phyloP scores from a whole-genome alignment of 1,284 basidiomycete species.

The Earliella scabrosa region DNA sequence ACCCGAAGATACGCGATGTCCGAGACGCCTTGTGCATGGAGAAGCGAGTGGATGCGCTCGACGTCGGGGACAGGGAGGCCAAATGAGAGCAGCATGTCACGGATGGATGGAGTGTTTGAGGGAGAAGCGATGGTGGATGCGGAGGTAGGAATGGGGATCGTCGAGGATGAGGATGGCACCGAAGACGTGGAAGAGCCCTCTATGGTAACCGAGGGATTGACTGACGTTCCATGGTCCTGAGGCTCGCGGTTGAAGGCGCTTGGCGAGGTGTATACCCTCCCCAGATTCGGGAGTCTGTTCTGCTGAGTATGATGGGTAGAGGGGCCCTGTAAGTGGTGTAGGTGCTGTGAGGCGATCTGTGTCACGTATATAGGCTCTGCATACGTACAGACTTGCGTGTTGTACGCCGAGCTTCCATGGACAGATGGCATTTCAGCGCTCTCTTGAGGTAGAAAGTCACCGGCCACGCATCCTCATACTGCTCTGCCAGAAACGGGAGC shows the following conservation, averaged over 20 bases:
- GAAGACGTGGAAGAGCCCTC: no score
- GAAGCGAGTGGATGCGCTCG: not conserved
- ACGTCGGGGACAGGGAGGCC: constrained; percentile 2
- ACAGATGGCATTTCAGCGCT: not conserved
- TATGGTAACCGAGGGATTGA: no score
- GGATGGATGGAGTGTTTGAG: not conserved
- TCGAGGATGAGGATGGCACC: not conserved
- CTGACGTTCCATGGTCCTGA: no score
- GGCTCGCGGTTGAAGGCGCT: no score
- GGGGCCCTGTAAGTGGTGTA: no score
- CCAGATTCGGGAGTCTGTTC: no score
- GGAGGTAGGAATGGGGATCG: not conserved
- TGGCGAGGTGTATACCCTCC: no score
- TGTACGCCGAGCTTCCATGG: not conserved
- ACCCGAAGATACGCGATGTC: constrained; percentile 2
- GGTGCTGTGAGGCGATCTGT: no score
- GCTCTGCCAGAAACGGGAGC: not conserved
- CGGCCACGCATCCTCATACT: constrained; percentile 4
- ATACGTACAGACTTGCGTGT: not conserved
- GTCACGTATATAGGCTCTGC: no score
- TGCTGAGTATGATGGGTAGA: no score
- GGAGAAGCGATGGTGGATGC: no score
- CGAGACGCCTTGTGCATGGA: not conserved
- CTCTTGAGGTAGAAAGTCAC: not conserved
- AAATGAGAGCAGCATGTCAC: not conserved